Evolutionary conservation across 331 rosid species (phyloP), one percentile per base, ranked within the genome.

Genomic region (Quercus tomentella): DNA sequence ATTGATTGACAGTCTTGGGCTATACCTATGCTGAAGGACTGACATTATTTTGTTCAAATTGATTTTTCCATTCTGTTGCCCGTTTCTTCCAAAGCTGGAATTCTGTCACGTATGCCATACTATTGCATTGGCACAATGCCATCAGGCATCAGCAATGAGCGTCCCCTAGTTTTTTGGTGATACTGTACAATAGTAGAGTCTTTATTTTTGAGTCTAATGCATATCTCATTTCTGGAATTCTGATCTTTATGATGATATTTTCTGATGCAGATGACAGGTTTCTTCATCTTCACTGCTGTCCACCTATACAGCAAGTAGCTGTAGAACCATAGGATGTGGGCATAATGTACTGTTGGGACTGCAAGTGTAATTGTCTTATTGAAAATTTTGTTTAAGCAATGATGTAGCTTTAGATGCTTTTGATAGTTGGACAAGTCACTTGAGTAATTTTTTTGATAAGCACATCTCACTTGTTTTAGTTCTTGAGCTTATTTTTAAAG

Each of bases 231-330:
- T 72, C 23, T 30, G 54, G 52, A 74, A 31, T 78, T 41, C 28
- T 57, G 65, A 66, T 28, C 21, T 70, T 69, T 85, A 18, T 49
- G 54, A 14, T 49, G 54, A 49, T 49, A 43, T 16, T 84, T 84
- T 86, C 15, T 83, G 84, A 78, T 89, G 96, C 98, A 94, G 97
- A 94, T 92, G 99, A 82, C 90, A 10, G 99, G 99, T 21, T 95
- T 95, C 92, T 89, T 93, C 77, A 4, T 93, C 76, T 89, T 95
- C 90, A 85, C 94, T 3, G 88, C 26, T 8, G 92, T 95, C 75
- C 96, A 92, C 84, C 87, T 95, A 8, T 95, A 95, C 91, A 80
- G 28, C 89, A 95, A 95, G 92, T 93, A 93, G 85, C 70, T 86
- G 67, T 75, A 26, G 79, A 82, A 72, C 80, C 71, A 35, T 77